Percentiles rank a stretch among this genome's conserved stretches.
These are phyloP conservation scores for Aspergillus unguis DNA, from an alignment of 2,329 filamentous ascomycete genomes.

Conservation along the genomic window DNA sequence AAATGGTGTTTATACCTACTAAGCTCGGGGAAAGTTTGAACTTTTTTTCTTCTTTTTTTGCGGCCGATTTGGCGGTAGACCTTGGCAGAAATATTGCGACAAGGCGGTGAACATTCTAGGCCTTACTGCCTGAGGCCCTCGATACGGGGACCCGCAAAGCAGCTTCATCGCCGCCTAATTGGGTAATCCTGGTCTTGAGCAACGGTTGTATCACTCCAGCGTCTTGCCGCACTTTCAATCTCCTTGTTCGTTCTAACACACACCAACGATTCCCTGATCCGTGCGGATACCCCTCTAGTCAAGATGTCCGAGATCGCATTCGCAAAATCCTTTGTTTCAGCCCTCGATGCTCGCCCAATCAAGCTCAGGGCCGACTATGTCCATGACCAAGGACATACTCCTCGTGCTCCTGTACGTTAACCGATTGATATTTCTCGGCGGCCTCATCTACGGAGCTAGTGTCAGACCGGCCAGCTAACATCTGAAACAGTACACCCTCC, in stretches of 20 bases:
- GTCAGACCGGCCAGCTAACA: constrained; percentile 1
- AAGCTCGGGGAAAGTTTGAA: constrained; percentile 18
- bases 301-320: constrained; percentile 80
- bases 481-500: constrained; percentile 43
- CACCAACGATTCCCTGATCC: too few species aligned
- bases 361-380: constrained; percentile 89
- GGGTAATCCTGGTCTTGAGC: constrained; percentile 15
- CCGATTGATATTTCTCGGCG: neutral
- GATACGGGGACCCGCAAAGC: constrained; percentile 11
- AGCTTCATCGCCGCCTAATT: constrained; percentile 18
- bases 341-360: constrained; percentile 71
- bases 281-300: neutral
- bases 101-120: constrained; percentile 21
- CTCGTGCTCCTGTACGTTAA: constrained; percentile 69
- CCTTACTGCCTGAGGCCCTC: neutral
- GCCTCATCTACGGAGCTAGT: neutral
- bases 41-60: constrained; percentile 31
- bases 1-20: constrained; percentile 10
- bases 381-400: constrained; percentile 77
- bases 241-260: neutral
- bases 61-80: constrained; percentile 27
- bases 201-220: neutral
- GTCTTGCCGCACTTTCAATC: neutral
- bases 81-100: constrained; percentile 20
- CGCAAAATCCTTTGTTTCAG: constrained; percentile 75